Base-by-base conservation (phyloP, 495 filamentous ascomycete species). In the Umbilicaria muhlenbergii region DNA sequence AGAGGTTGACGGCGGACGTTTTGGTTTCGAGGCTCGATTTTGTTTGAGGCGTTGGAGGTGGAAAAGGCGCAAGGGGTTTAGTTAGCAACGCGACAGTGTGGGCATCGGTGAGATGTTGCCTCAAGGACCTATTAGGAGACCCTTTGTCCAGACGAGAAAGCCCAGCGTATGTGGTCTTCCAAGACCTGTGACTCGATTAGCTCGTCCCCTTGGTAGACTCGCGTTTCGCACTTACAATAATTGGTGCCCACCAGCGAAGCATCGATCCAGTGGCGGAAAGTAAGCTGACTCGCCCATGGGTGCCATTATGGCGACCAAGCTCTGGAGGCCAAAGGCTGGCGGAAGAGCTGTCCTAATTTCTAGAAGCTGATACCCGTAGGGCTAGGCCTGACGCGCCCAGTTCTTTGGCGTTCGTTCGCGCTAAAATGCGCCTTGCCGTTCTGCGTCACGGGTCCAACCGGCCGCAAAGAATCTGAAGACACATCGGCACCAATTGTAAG, bases 1-100 rank as follows among this genome's bases (percentile, higher is more conserved):
- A 73, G 36, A 87, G 78, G 57, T 94, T 80, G 41, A 95, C 92
- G n/a, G 88, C 78, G 14, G 89, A 81, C 1, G 86, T 95, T 60
- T 78, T 88, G 34, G 80, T 86, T 43, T 89, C 83, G 56, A 94
- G 94, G 18, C 75, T 76, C 36, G 68, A 57, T 58, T 81, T 89
- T 5, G 74, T 69, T 52, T 71, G 76, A 46, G 65, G 49, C 37
- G 68, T 74, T 47, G 58, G 78, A 2, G 68, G 51, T 39, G 70
- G 61, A 58, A 83, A 89, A 38, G 75, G 73, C 41, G 62, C 72
- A 57, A 75, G 62, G 39, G 79, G 76, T 36, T 71, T 65, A 46
- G 75, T 69, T 52, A 94, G 68, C 44, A 84, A 61, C 51, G 72
- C 62, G 49, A 81, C 55, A 55, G 77, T 77, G 43, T 79, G 69